Percentiles rank a stretch among this genome's conserved stretches.
Evolutionary conservation across 106 monocot species (phyloP).

Genomic region (Dioscorea zingiberensis): DNA sequence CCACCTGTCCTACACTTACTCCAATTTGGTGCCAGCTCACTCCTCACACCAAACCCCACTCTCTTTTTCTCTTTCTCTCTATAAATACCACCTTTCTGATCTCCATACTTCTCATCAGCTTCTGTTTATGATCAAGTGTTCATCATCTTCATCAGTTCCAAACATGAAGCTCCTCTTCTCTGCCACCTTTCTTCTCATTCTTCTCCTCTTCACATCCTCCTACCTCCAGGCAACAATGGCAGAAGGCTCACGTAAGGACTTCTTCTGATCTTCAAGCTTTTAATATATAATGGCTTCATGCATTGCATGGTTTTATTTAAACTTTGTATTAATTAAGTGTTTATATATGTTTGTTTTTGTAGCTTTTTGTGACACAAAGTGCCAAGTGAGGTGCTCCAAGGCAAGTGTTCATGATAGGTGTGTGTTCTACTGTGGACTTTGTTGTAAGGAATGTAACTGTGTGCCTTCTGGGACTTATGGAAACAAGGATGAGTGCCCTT

Average conservation of each 20-base stretch:
- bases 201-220: conserved; percentile 8
- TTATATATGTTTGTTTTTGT: not conserved
- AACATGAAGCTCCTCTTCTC: conserved; percentile 16
- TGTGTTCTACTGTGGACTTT: conserved; percentile 19
- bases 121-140: too few species aligned
- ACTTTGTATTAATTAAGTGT: too few species aligned
- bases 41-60: too few species aligned
- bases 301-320: too few species aligned
- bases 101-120: too few species aligned
- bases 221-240: conserved; percentile 2
- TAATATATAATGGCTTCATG: too few species aligned
- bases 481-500: conserved; percentile 47
- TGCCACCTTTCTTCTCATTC: conserved; percentile 4
- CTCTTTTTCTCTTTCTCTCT: too few species aligned
- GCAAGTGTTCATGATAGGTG: conserved; percentile 24
- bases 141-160: too few species aligned
- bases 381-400: conserved; percentile 25
- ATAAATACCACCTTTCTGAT: not conserved
- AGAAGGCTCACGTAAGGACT: not conserved
- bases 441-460: conserved; percentile 32
- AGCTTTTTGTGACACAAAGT: conserved; percentile 27
- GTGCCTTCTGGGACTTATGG: conserved; percentile 43
- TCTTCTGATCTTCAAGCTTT: too few species aligned
- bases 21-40: too few species aligned
- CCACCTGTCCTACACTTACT: too few species aligned